phyloP scores from a whole-genome alignment of 176 grass and related monocot species.

The Rhipidocladum racemiflorum region DNA sequence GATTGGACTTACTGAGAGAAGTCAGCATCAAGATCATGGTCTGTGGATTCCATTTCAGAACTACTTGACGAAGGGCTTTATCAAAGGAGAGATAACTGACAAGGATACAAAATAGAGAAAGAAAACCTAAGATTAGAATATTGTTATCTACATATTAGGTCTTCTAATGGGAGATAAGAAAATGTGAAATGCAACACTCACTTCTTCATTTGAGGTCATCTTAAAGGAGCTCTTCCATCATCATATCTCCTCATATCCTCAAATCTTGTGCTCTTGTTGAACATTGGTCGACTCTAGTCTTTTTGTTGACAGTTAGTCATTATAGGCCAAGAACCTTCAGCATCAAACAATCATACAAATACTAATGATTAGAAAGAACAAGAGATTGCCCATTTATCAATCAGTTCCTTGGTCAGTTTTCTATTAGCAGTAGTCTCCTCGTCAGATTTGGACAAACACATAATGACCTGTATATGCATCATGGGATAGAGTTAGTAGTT shows the following conservation, averaged over 20 bases:
- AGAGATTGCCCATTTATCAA: no score
- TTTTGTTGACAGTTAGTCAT: constrained; percentile 21
- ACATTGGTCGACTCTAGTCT: constrained; percentile 85
- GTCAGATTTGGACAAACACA: no score
- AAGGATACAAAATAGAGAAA: constrained; percentile 6
- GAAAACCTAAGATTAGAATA: constrained; percentile 22
- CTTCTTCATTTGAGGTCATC: constrained; percentile 61
- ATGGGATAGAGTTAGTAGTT: no score
- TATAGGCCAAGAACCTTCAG: no score
- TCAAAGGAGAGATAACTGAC: background rate
- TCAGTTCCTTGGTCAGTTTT: no score
- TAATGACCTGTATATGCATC: no score
- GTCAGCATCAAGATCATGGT: no score
- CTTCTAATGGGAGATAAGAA: background rate
- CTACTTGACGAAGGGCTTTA: constrained; percentile 69
- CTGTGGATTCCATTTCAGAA: constrained; percentile 59
- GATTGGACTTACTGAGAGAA: no score
- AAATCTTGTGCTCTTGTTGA: constrained; percentile 92
- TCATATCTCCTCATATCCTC: constrained; percentile 88
- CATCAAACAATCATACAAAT: no score
- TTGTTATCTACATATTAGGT: background rate
- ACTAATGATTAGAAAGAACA: no score
- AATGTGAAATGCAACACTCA: background rate
- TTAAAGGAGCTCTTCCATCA: constrained; percentile 69
- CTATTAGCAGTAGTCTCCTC: no score